Conservation (phyloP, 345 rosid genomes). For the Arabidopsis thaliana region DNA sequence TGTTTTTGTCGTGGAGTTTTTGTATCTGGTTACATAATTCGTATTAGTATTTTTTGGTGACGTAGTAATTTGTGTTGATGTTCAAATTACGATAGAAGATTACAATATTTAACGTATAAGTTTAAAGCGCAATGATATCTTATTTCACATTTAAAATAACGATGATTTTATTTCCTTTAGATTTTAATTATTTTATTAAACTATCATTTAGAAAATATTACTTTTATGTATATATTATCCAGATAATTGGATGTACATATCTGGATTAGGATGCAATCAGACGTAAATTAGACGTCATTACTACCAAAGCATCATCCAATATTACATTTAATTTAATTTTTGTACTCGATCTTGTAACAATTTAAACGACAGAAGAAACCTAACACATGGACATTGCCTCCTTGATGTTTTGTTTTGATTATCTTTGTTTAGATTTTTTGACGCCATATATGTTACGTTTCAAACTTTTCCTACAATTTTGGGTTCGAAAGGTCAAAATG, state of each 20-base stretch:
- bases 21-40: neutral
- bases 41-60: neutral
- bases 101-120: too few species aligned
- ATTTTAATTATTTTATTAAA: neutral
- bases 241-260: neutral
- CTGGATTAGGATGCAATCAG: neutral
- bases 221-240: neutral
- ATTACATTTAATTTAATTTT: neutral
- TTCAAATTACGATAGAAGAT: too few species aligned
- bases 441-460: neutral
- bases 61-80: too few species aligned
- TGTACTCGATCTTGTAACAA: neutral
- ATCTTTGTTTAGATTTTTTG: neutral
- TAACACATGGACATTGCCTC: slow-evolving; percentile 21
- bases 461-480: slow-evolving; percentile 10
- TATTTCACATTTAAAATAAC: neutral
- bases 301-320: neutral
- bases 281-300: slow-evolving; percentile 8
- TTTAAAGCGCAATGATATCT: neutral
- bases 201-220: neutral
- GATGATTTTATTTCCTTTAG: neutral
- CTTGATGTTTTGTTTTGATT: slow-evolving; percentile 8
- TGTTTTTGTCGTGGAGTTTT: neutral
- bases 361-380: slow-evolving; percentile 22
- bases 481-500: slow-evolving; percentile 8